Evolutionary conservation across 106 monocot genomes (phyloP).

Genomic region (Allium fistulosum): DNA sequence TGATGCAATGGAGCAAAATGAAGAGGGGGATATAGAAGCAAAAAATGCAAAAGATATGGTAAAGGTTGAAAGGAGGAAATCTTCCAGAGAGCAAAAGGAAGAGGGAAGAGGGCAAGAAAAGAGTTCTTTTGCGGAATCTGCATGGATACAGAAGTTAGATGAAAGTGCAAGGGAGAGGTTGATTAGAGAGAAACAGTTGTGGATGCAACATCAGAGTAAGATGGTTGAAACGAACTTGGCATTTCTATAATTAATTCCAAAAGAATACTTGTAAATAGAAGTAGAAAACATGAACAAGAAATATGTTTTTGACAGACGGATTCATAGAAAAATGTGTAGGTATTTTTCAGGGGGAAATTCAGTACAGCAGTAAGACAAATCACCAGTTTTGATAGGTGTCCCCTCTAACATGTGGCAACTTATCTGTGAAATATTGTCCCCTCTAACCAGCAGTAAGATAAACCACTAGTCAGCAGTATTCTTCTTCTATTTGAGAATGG

Average conservation of each 20-base stretch:
- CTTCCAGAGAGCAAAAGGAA: background rate
- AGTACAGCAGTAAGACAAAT: no score
- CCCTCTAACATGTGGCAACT: background rate
- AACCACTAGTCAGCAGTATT: no score
- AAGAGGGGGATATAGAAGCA: background rate
- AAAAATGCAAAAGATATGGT: background rate
- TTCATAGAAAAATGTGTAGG: no score
- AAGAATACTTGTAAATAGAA: background rate
- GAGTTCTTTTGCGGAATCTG: background rate
- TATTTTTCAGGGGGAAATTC: no score
- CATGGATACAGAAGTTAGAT: conserved; percentile 5
- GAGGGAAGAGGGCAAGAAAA: background rate
- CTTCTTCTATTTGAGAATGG: no score
- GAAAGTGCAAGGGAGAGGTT: conserved; percentile 10
- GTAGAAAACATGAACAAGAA: background rate
- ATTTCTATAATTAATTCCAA: background rate
- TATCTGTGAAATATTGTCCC: no score
- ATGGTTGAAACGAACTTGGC: conserved; percentile 14
- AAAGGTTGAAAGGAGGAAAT: background rate
- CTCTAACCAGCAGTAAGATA: no score
- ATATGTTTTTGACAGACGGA: background rate
- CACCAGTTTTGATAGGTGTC: background rate
- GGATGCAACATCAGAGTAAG: conserved; percentile 36
- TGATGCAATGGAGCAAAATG: no score
- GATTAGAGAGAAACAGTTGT: conserved; percentile 14